phyloP scores from a whole-genome alignment of 2,329 filamentous ascomycete genomes.

The Arachnopeziza araneosa region DNA sequence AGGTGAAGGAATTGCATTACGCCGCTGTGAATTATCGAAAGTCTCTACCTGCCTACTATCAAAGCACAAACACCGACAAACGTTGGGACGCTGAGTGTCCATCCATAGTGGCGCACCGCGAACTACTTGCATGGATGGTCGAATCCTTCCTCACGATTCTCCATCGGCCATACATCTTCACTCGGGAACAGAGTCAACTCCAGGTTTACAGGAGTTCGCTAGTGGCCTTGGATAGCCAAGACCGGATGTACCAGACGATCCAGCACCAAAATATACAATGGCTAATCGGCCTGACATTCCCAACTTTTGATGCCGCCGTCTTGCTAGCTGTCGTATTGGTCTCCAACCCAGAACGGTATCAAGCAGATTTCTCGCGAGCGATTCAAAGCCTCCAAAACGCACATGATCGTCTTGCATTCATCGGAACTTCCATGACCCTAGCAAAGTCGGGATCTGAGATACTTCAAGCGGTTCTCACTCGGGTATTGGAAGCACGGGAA shows the following conservation, averaged over 20 bases:
- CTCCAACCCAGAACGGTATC: conserved; percentile 1
- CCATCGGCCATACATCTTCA: conserved; percentile 4
- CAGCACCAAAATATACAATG: neutral
- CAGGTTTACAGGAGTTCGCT: conserved; percentile 3
- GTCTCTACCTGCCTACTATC: neutral
- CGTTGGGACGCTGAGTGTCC: neutral
- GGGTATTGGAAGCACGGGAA: neutral
- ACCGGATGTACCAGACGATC: neutral
- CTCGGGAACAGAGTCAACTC: conserved; percentile 1
- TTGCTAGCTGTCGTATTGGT: conserved; percentile 3
- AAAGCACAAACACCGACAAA: neutral
- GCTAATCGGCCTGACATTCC: neutral
- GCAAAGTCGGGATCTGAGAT: conserved; percentile 1
- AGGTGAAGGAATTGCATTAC: conserved; percentile 2
- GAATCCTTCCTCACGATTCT: neutral
- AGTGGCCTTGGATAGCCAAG: neutral
- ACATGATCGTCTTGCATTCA: neutral
- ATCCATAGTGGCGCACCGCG: neutral
- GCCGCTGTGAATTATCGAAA: neutral
- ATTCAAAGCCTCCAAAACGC: neutral
- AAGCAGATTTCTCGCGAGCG: neutral
- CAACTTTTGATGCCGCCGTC: conserved; percentile 1
- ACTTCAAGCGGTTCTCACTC: neutral
- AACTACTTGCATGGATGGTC: neutral
- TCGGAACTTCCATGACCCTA: neutral